Evolutionary conservation across 2,329 filamentous ascomycete genomes (phyloP).

Genomic region (Elsinoe fawcettii): DNA sequence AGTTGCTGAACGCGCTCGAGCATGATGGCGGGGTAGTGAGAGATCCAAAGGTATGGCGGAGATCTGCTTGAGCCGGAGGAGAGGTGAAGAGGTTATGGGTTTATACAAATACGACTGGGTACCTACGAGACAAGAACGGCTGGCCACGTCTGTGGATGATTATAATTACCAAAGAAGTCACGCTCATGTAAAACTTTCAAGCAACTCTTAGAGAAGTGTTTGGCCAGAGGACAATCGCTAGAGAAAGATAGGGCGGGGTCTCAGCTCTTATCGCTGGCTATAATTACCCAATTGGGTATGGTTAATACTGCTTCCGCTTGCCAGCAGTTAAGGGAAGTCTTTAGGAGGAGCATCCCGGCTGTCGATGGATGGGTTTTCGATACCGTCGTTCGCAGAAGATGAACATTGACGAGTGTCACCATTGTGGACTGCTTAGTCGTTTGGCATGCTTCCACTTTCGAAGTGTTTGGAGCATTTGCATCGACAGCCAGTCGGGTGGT

Average conservation of each 20-base stretch:
- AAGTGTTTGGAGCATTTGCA: no score
- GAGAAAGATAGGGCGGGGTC: slow-evolving; percentile 1
- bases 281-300: neutral
- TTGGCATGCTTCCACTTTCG: no score
- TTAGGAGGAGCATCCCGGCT: no score
- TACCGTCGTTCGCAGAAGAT: no score
- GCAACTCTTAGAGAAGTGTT: neutral
- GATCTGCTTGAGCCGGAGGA: neutral
- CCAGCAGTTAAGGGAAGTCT: no score
- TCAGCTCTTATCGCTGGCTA: slow-evolving; percentile 5
- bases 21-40: slow-evolving; percentile 40
- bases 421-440: no score
- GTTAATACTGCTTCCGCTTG: neutral
- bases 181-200: neutral
- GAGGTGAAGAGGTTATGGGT: neutral
- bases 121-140: neutral
- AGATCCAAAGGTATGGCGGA: slow-evolving; percentile 15
- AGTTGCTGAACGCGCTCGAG: slow-evolving; percentile 58
- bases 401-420: no score
- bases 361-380: no score
- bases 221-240: neutral
- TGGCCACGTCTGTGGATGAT: neutral
- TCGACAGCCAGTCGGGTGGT: no score
- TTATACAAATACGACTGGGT: neutral
- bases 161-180: slow-evolving; percentile 8